These are phyloP conservation scores for Zygosaccharomyces siamensis DNA, from an alignment of 805 yeast genomes.

Conservation along the genomic window DNA sequence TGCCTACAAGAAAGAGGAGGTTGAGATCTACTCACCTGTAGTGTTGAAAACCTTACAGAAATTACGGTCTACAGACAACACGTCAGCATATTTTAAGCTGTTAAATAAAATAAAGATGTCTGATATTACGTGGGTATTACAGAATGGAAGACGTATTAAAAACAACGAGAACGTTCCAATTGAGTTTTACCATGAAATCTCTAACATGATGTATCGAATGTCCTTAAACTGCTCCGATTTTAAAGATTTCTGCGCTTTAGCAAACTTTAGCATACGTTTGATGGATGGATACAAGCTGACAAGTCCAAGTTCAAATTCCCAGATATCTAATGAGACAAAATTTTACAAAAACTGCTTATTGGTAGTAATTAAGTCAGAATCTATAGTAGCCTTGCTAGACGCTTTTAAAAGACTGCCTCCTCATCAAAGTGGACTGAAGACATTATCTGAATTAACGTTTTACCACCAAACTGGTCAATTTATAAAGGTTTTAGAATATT, in stretches of 20 bases:
- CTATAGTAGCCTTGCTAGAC: constrained; percentile 11
- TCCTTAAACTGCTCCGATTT: constrained; percentile 9
- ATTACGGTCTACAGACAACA: constrained; percentile 18
- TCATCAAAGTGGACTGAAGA: constrained; percentile 2
- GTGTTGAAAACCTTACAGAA: constrained; percentile 24
- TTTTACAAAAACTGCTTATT: constrained; percentile 18
- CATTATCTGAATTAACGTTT: constrained; percentile 17
- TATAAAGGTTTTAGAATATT: constrained; percentile 13
- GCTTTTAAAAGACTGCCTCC: constrained; percentile 6
- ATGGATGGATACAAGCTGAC: constrained; percentile 12
- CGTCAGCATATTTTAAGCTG: constrained; percentile 20
- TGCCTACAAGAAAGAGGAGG: background rate
- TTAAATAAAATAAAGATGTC: constrained; percentile 21
- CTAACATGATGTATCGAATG: constrained; percentile 23
- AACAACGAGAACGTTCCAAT: constrained; percentile 14
- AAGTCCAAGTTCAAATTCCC: constrained; percentile 6
- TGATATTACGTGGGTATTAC: constrained; percentile 23
- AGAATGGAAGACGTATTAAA: constrained; percentile 9
- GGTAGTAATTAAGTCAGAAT: constrained; percentile 17
- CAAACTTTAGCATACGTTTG: constrained; percentile 21
- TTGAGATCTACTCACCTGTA: constrained; percentile 12
- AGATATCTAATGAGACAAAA: constrained; percentile 7
- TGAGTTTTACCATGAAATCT: constrained; percentile 27
- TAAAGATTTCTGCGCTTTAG: constrained; percentile 13
- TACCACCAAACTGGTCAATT: constrained; percentile 24